Percentiles rank a stretch among this genome's conserved stretches.
Evolutionary conservation across 208 protist genomes (phyloP).

Genomic region (Trypanosoma cruzi): DNA sequence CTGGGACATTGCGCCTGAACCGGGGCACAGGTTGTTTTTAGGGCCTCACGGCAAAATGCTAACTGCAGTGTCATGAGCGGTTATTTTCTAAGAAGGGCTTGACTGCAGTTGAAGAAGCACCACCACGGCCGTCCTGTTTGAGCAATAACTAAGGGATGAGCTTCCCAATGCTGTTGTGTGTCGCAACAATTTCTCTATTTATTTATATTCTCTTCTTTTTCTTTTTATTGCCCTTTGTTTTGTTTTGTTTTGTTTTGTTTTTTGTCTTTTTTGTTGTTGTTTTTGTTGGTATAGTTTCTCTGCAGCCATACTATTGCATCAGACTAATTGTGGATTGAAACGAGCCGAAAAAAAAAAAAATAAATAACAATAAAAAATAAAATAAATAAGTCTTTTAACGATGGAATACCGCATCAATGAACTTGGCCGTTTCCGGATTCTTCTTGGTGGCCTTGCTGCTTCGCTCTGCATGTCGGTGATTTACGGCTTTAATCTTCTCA

Average conservation of each 20-base stretch:
- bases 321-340: neutral
- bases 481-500: slow-evolving; percentile 68
- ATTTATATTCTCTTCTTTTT: neutral
- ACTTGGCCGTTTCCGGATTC: slow-evolving; percentile 46
- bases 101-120: neutral
- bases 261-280: neutral
- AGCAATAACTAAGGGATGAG: neutral
- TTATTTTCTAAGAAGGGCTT: neutral
- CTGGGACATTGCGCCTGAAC: too few relatives aligned
- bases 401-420: slow-evolving; percentile 43
- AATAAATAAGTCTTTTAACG: neutral
- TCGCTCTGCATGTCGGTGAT: slow-evolving; percentile 39
- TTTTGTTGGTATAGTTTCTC: neutral
- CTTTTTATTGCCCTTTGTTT: neutral
- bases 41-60: neutral
- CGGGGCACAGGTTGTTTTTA: neutral
- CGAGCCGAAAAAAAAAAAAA: neutral
- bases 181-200: neutral
- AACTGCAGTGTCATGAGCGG: neutral
- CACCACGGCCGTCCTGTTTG: neutral
- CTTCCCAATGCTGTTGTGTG: neutral
- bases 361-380: slow-evolving; percentile 6
- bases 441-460: slow-evolving; percentile 41
- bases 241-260: neutral
- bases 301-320: neutral